Evolutionary conservation across 768 basidiomycete genomes (phyloP).

Genomic region (Tephrocybe sp.): DNA sequence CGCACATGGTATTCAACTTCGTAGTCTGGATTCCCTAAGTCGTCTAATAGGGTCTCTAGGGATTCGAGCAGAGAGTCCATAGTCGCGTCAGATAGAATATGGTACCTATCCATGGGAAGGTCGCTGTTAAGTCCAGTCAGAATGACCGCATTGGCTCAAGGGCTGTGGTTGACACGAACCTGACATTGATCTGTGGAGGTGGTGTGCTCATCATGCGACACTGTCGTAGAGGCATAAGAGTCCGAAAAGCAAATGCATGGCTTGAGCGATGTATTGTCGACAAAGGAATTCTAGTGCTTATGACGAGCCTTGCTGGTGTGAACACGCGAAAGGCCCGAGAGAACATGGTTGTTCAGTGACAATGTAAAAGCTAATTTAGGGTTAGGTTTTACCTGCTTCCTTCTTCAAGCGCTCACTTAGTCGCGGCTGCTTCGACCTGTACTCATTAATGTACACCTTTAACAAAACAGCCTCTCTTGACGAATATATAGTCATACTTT

Average conservation of each 20-base stretch:
- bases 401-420: too few relatives aligned
- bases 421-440: too few relatives aligned
- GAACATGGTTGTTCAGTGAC: constrained; percentile 7
- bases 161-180: constrained; percentile 34
- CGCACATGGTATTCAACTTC: constrained; percentile 91
- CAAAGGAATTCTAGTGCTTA: background rate
- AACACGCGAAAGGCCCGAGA: constrained; percentile 6
- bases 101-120: constrained; percentile 66
- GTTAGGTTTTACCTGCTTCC: constrained; percentile 23
- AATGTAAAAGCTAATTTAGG: constrained; percentile 16
- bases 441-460: background rate
- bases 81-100: constrained; percentile 67
- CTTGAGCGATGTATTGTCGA: background rate
- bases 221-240: constrained; percentile 10
- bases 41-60: constrained; percentile 73
- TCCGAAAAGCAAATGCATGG: background rate
- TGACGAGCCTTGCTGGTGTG: constrained; percentile 3
- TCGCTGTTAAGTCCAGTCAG: constrained; percentile 24
- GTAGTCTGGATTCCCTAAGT: constrained; percentile 48
- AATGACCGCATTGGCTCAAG: background rate
- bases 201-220: constrained; percentile 48
- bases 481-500: too few relatives aligned
- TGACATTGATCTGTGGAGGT: constrained; percentile 54
- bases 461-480: too few relatives aligned
- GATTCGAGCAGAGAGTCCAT: constrained; percentile 78